A percentile compares a stretch with the other conserved stretches of the same genome.
Evolutionary conservation across 305 asterid genomes (phyloP).

Genomic region (Fraxinus latifolia): DNA sequence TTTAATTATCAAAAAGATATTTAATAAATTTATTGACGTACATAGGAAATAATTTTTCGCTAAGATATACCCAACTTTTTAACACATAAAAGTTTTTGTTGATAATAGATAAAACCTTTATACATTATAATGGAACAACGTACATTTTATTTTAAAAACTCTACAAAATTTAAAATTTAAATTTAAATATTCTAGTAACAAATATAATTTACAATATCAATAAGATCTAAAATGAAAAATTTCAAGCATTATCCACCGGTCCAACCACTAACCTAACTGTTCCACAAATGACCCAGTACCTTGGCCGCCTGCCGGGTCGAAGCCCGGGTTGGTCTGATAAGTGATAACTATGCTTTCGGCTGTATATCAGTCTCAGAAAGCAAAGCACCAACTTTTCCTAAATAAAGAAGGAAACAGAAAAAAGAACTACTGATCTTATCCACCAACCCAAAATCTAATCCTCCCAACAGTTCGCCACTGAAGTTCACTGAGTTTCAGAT

Average conservation of each 20-base stretch:
- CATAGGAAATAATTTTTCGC: not conserved
- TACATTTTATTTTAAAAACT: too few species aligned
- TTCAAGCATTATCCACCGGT: not conserved
- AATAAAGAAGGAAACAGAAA: not conserved
- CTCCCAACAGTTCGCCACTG: not conserved
- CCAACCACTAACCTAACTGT: not conserved
- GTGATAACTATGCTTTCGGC: not conserved
- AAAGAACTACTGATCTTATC: not conserved
- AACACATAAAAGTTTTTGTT: not conserved
- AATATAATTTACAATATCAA: too few species aligned
- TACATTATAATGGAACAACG: not conserved
- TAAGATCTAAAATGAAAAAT: too few species aligned
- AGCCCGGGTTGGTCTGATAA: not conserved
- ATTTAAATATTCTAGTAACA: not conserved
- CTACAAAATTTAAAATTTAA: not conserved
- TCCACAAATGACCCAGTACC: not conserved
- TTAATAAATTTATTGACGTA: too few species aligned
- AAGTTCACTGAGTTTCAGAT: not conserved
- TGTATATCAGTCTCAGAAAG: not conserved
- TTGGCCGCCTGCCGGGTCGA: too few species aligned
- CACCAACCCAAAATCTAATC: not conserved
- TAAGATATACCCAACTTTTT: too few species aligned
- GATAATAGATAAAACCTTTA: not conserved
- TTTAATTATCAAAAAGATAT: not conserved
- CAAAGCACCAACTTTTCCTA: not conserved